Percentiles rank a stretch among this genome's conserved stretches.
Evolutionary conservation across 2,329 filamentous ascomycete species (phyloP).

Genomic region (Alternaria sp.): DNA sequence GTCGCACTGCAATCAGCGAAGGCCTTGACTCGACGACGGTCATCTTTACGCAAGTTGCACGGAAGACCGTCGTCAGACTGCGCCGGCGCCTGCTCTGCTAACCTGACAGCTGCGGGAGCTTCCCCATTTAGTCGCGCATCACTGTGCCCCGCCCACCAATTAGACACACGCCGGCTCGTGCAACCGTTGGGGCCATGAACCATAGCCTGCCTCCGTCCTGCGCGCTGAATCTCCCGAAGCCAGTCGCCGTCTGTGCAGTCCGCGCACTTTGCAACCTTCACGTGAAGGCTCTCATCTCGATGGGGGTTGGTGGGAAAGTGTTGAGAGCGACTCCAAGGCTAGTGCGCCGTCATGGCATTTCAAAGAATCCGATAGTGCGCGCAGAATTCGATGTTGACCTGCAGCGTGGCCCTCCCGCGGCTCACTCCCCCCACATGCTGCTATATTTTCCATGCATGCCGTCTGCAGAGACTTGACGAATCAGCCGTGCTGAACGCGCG

Average conservation of each 20-base stretch:
- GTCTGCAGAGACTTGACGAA: not conserved
- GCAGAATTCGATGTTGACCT: constrained; percentile 12
- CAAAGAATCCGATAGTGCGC: constrained; percentile 13
- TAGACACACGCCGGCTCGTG: not conserved
- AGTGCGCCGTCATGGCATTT: constrained; percentile 13
- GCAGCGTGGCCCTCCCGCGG: constrained; percentile 1
- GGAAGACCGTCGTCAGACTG: not conserved
- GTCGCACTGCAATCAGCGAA: not conserved
- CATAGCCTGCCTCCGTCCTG: not conserved
- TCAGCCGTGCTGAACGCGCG: not conserved
- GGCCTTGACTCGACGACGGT: constrained; percentile 3
- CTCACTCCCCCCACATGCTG: not conserved
- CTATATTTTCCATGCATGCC: not conserved
- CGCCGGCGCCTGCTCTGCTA: constrained; percentile 1
- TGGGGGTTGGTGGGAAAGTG: not conserved
- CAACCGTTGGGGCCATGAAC: not conserved
- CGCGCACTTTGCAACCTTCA: not conserved
- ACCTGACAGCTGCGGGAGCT: constrained; percentile 2
- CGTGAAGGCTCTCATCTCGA: not conserved
- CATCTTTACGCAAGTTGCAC: constrained; percentile 8
- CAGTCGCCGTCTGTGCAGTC: not conserved
- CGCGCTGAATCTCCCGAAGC: not conserved
- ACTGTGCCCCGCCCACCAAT: constrained; percentile 1
- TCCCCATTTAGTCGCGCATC: constrained; percentile 4
- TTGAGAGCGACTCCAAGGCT: constrained; percentile 1